Evolutionary conservation across 2,329 filamentous ascomycete species (phyloP).

Genomic region (Didymosphaeria variabile): DNA sequence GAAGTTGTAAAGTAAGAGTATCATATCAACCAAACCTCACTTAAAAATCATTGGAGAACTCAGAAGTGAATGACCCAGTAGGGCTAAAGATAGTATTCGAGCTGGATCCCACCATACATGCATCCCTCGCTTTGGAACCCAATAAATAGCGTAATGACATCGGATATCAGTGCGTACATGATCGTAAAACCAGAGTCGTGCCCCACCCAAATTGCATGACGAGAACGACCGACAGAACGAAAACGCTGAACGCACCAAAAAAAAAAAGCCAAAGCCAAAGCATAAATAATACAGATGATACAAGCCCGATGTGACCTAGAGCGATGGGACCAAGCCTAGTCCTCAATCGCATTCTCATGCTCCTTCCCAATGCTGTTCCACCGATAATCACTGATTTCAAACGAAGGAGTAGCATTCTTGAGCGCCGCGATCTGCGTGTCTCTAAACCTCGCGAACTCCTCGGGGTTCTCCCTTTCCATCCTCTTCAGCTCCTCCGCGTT

Average conservation of each 20-base stretch:
- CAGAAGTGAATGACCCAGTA: not conserved
- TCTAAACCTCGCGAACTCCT: constrained; percentile 42
- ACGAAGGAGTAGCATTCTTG: constrained; percentile 44
- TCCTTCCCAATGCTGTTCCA: constrained; percentile 9
- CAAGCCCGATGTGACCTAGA: not conserved
- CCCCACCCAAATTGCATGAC: not conserved
- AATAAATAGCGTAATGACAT: not conserved
- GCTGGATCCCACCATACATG: not conserved
- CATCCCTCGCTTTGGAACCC: not conserved
- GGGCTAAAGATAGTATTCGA: not conserved
- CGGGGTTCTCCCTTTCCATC: constrained; percentile 58
- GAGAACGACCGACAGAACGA: constrained; percentile 2
- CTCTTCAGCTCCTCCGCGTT: constrained; percentile 73
- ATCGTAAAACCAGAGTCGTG: not conserved
- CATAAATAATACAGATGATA: not conserved
- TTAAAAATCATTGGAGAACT: not conserved
- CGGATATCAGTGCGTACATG: not conserved
- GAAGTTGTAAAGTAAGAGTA: too few species aligned
- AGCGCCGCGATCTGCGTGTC: constrained; percentile 51
- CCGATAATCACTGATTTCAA: constrained; percentile 12
- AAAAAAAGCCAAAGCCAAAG: not conserved
- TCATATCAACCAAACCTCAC: too few species aligned
- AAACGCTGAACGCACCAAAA: constrained; percentile 1
- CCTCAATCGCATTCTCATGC: constrained; percentile 23
- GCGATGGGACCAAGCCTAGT: constrained; percentile 15